These are phyloP conservation scores for Aschersonia sp. DNA, from an alignment of 2,329 filamentous ascomycete species.

Conservation along the genomic window DNA sequence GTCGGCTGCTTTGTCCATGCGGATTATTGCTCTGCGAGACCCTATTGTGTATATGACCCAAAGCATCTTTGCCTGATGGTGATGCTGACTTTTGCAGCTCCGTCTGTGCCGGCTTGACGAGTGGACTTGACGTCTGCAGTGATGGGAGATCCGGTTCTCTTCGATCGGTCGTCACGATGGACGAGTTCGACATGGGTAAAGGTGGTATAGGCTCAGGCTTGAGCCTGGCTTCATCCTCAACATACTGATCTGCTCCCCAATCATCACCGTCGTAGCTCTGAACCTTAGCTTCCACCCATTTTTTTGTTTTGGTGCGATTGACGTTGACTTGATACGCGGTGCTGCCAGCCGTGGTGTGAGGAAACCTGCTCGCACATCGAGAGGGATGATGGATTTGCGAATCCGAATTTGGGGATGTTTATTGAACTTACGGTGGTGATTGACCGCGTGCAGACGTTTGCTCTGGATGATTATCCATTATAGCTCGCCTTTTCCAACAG, in stretches of 20 bases:
- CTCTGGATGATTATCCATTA: too few species aligned
- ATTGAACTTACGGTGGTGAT: too few species aligned
- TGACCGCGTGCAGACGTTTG: too few species aligned
- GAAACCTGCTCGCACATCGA: conserved; percentile 9
- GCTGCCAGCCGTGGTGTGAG: conserved; percentile 16
- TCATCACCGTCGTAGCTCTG: conserved; percentile 86
- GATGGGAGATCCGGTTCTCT: conserved; percentile 4
- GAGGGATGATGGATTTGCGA: not conserved
- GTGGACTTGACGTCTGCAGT: conserved; percentile 1
- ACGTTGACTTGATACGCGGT: conserved; percentile 65
- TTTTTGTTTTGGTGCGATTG: conserved; percentile 77
- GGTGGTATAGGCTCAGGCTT: conserved; percentile 20
- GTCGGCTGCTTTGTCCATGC: too few species aligned
- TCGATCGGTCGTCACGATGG: not conserved
- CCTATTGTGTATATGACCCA: too few species aligned
- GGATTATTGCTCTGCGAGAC: too few species aligned
- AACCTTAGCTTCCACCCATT: conserved; percentile 84
- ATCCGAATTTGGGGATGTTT: not conserved
- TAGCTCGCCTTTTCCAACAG: too few species aligned
- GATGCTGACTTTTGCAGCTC: not conserved
- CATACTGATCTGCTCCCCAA: conserved; percentile 64
- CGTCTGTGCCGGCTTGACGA: not conserved
- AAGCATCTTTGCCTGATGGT: too few species aligned
- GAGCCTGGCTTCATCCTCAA: conserved; percentile 36
- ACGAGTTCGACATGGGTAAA: not conserved